These are phyloP conservation scores for Fusarium redolens DNA, from an alignment of 2,329 filamentous ascomycete species.

Conservation along the genomic window DNA sequence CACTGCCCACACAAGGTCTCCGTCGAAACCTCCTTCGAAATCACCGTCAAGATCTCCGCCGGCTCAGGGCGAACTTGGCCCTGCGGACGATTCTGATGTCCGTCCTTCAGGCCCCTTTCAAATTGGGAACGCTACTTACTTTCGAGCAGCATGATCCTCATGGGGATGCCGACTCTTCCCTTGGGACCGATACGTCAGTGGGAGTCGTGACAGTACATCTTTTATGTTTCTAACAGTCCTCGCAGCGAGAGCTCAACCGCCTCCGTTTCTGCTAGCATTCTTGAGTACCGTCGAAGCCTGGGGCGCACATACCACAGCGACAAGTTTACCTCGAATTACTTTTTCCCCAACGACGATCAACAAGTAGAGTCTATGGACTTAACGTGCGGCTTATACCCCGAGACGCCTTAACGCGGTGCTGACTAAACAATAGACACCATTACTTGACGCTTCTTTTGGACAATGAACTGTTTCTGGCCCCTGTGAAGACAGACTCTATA, in stretches of 20 bases:
- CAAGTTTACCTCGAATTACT: background rate
- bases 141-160: background rate
- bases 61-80: background rate
- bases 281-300: background rate
- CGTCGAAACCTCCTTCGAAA: background rate
- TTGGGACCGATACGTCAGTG: background rate
- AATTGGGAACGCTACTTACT: rapidly evolving
- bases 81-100: background rate
- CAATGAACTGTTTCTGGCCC: background rate
- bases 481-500: rapidly evolving
- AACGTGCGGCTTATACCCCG: background rate
- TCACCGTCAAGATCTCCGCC: rapidly evolving
- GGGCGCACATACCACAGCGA: constrained; percentile 5
- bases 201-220: rapidly evolving
- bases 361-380: constrained; percentile 2
- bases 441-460: constrained; percentile 6
- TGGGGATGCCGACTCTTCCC: background rate
- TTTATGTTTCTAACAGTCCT: rapidly evolving
- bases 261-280: background rate
- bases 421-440: background rate
- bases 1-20: rapidly evolving
- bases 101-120: rapidly evolving
- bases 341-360: background rate
- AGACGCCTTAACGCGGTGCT: rapidly evolving
- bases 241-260: background rate